These are phyloP conservation scores for Sporothrix brunneoviolacea DNA, from an alignment of 2,329 filamentous ascomycete genomes.

Conservation along the genomic window DNA sequence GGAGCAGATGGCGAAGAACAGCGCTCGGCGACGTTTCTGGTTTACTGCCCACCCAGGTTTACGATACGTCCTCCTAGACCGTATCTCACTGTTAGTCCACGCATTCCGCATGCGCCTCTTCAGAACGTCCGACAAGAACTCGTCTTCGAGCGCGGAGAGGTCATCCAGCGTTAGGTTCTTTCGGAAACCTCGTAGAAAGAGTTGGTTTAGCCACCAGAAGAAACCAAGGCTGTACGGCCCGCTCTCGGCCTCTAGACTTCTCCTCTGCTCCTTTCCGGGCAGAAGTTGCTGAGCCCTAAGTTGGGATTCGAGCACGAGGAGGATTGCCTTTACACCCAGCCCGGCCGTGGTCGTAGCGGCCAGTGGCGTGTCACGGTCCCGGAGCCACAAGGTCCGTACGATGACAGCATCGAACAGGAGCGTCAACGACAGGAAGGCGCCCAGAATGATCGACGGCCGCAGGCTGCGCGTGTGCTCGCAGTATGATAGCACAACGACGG, in stretches of 20 bases:
- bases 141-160: background rate
- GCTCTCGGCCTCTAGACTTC: slow-evolving; percentile 36
- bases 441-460: background rate
- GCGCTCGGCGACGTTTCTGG: too few relatives aligned
- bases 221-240: slow-evolving; percentile 38
- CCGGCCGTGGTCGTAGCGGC: background rate
- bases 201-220: slow-evolving; percentile 47
- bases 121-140: background rate
- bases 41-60: too few relatives aligned
- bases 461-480: too few relatives aligned
- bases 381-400: slow-evolving; percentile 22
- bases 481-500: background rate
- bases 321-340: background rate
- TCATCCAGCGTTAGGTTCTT: slow-evolving; percentile 26
- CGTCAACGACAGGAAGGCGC: background rate
- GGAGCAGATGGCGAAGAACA: background rate
- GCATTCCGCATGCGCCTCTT: background rate
- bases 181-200: slow-evolving; percentile 44
- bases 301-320: background rate
- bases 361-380: too few relatives aligned
- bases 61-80: too few relatives aligned
- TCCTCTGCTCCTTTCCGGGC: slow-evolving; percentile 17
- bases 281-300: too few relatives aligned
- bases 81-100: background rate
- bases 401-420: background rate